Percentiles rank a stretch among this genome's conserved stretches.
phyloP scores from a whole-genome alignment of 805 yeast genomes.

The Metschnikowia proteae region DNA sequence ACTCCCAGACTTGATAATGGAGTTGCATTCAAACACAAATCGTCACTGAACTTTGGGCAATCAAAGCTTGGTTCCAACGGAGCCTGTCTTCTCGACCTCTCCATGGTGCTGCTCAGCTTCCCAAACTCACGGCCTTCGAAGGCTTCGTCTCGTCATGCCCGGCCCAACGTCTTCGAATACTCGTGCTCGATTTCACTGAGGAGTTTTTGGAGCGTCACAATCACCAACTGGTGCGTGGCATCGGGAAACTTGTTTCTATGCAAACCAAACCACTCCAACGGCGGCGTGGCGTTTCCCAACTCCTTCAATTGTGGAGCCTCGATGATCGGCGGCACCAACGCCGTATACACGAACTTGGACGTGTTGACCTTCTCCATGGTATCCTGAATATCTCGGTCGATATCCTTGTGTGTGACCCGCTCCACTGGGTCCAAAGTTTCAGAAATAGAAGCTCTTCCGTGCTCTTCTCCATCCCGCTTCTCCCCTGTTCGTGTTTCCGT shows the following conservation, averaged over 20 bases:
- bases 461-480: background rate
- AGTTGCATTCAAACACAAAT: too few species aligned
- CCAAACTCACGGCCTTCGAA: too few species aligned
- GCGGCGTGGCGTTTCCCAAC: constrained; percentile 96
- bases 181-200: constrained; percentile 63
- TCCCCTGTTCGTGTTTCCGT: constrained; percentile 10
- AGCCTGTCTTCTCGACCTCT: too few species aligned
- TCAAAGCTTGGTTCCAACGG: too few species aligned
- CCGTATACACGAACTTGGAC: constrained; percentile 50
- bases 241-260: constrained; percentile 85
- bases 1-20: too few species aligned
- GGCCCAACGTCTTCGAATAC: constrained; percentile 49
- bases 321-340: constrained; percentile 73
- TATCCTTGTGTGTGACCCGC: constrained; percentile 13
- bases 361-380: constrained; percentile 35
- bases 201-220: constrained; percentile 67
- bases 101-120: too few species aligned
- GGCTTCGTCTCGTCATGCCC: constrained; percentile 19
- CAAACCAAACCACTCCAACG: constrained; percentile 96
- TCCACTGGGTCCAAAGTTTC: background rate
- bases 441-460: too few species aligned
- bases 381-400: constrained; percentile 37
- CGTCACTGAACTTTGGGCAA: too few species aligned
- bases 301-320: constrained; percentile 89
- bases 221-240: constrained; percentile 75